Base-by-base conservation (phyloP, 2,329 filamentous ascomycete genomes). In the Spiromastix sp. region DNA sequence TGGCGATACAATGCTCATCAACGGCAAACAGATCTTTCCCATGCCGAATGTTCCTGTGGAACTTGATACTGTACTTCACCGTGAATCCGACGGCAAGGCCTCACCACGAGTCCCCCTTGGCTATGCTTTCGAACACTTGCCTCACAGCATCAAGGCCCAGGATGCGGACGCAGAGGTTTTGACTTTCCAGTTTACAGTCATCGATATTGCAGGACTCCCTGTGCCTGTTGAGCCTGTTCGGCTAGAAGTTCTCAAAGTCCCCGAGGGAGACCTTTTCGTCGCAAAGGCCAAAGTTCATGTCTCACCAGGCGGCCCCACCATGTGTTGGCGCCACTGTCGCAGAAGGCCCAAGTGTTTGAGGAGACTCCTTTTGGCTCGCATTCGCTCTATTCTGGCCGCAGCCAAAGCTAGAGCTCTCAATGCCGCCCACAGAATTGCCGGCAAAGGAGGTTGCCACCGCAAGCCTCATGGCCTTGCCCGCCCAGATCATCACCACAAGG, bases 161-260 rank as follows among this genome's bases (percentile, higher is more conserved):
- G 53, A 60, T 16, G 52, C 50, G 7, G 51, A 45, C 5, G 45
- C 51, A 28, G 54, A 60, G 6, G 42, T 66, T 16, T 42, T 60
- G 2, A 49, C 55, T 8, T 45, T 66, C 39, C 56, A 60, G 25
- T 63, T 67, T 46, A 66, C 63, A n/a, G 53, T 66, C 22, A 53
- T 67, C 18, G 61, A 63, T 36, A 47, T 67, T 12, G 56, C 59
- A 27, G 49, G 54, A 18, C 52, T 57, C 31, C 63, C 64, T 1
- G 60, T 64, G 7, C 60, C 62, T 12, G 50, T 64, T n/a, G 57
- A 64, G 37, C 63, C 63, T 10, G 48, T 66, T 27, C 51, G 55
- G 19, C 51, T 67, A 28, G 55, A 52, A 21, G 47, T 64, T 12
- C 48, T 67, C 35, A 52, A 57, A 32, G 52, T 55, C 19, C 42